Evolutionary conservation across 2,329 filamentous ascomycete species (phyloP).

Genomic region (Cadophora luteo-olivacea): DNA sequence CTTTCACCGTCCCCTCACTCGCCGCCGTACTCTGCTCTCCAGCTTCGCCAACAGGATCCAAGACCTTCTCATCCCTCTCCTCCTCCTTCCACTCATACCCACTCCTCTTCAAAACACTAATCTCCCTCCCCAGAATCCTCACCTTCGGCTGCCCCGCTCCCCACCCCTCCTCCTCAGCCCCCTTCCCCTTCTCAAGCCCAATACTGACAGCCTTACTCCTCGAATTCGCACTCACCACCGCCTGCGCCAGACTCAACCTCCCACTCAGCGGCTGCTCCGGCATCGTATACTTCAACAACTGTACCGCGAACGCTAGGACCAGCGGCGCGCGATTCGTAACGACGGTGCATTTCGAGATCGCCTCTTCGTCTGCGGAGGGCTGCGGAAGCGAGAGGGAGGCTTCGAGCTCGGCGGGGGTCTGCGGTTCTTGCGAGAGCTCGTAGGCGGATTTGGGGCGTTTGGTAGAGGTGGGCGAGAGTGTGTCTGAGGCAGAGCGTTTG

Average conservation of each 20-base stretch:
- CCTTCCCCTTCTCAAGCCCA: conserved; percentile 69
- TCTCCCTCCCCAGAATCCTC: conserved; percentile 73
- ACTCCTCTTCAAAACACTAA: conserved; percentile 78
- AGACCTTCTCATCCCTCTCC: conserved; percentile 12
- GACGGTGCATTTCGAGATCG: conserved; percentile 63
- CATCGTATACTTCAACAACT: conserved; percentile 79
- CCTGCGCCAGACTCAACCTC: conserved; percentile 81
- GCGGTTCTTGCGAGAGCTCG: conserved; percentile 38
- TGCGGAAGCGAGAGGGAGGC: conserved; percentile 64
- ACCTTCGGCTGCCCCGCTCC: conserved; percentile 75
- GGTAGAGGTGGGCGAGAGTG: conserved; percentile 27
- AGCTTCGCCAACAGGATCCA: neutral
- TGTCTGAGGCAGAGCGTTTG: conserved; percentile 34
- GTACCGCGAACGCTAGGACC: conserved; percentile 80
- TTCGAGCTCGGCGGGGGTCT: conserved; percentile 64
- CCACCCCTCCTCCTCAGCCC: conserved; percentile 74
- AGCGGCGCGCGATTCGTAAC: conserved; percentile 83
- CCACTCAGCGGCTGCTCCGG: conserved; percentile 86
- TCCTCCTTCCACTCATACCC: conserved; percentile 66
- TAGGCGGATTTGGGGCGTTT: conserved; percentile 43
- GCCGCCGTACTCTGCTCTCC: conserved; percentile 8
- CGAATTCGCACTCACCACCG: conserved; percentile 82
- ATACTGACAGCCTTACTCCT: conserved; percentile 77
- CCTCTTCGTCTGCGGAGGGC: conserved; percentile 60
- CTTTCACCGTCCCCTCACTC: conserved; percentile 9